Conservation (phyloP, 352 stramenopile genomes). For the Phytophthora pluvialis region DNA sequence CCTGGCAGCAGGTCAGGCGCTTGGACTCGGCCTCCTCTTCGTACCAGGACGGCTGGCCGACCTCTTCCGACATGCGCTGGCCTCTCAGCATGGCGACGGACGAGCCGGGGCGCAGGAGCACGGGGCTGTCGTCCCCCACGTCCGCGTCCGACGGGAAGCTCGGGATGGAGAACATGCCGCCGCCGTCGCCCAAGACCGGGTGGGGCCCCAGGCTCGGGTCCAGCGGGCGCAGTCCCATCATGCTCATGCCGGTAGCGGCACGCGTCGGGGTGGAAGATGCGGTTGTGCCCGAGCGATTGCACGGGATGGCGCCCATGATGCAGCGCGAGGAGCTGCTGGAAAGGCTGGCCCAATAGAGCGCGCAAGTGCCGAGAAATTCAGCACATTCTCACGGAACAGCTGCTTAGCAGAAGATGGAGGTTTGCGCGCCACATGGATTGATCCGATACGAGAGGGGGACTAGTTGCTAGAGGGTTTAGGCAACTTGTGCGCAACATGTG, state of each 20-base stretch:
- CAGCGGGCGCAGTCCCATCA: conserved; percentile 41
- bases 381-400: conserved; percentile 7
- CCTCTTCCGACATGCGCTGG: conserved; percentile 19
- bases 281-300: conserved; percentile 7
- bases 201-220: conserved; percentile 21
- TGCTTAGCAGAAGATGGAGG: conserved; percentile 13
- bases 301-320: conserved; percentile 21
- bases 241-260: conserved; percentile 30
- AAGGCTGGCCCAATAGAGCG: conserved; percentile 17
- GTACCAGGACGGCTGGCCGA: conserved; percentile 45
- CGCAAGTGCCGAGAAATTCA: conserved; percentile 18
- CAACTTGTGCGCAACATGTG: conserved; percentile 6
- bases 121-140: conserved; percentile 25
- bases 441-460: not conserved
- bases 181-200: conserved; percentile 30
- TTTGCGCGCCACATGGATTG: not conserved
- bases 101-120: conserved; percentile 36
- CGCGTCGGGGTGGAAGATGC: conserved; percentile 5
- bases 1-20: conserved; percentile 30
- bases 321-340: conserved; percentile 17
- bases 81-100: conserved; percentile 44
- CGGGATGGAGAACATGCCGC: conserved; percentile 45
- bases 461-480: not conserved
- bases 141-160: conserved; percentile 26
- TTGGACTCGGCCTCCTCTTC: conserved; percentile 29